Evolutionary conservation across 176 grass and related monocot species (phyloP), one percentile per base, ranked within the genome.

Genomic region (Rhynchospora breviuscula): DNA sequence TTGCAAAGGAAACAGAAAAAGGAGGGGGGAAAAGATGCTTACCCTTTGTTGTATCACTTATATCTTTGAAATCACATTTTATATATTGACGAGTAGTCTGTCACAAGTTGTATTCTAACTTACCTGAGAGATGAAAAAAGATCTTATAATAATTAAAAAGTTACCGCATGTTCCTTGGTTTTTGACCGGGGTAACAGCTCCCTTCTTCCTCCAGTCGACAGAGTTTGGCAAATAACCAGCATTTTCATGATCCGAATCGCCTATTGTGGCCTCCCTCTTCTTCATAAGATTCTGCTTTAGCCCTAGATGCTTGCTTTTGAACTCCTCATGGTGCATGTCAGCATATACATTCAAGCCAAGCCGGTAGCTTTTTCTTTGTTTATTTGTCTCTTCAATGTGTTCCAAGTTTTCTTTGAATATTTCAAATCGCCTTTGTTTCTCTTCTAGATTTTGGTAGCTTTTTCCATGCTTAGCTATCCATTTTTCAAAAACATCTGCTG

Each of bases 181-280:
- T 81, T 97, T 97, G 54, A 97, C 86, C 0, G 88, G 90, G 0
- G 89, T 90, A 75, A 97, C 94, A 10, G 91, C 88, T 79, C 94
- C 91, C 75, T 90, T 92, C 88, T 86, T 89, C 22, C 94, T 84
- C 94, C 94, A 97, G 64, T 97, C 91, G n/a, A 97, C 86, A 57
- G 85, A 68, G 80, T 69, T 71, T 3, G 94, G 91, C 62, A 97
- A 22, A 57, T 89, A 59, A 7, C 49, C 10, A 4, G 88, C 63
- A 65, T 77, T 79, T 17, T 82, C 75, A 11, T 97, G 82, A 86
- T 45, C 60, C 22, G 90, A 94, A 58, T 84, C 48, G 2, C 84
- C n/a, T 7, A 86, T 26, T 25, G 79, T 6, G 78, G 4, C 7
- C 21, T 40, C 63, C n/a, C 63, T 54, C 43, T 47, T 87, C 64